phyloP scores from a whole-genome alignment of 768 basidiomycete genomes.

The Mycena olivaceomarginata region DNA sequence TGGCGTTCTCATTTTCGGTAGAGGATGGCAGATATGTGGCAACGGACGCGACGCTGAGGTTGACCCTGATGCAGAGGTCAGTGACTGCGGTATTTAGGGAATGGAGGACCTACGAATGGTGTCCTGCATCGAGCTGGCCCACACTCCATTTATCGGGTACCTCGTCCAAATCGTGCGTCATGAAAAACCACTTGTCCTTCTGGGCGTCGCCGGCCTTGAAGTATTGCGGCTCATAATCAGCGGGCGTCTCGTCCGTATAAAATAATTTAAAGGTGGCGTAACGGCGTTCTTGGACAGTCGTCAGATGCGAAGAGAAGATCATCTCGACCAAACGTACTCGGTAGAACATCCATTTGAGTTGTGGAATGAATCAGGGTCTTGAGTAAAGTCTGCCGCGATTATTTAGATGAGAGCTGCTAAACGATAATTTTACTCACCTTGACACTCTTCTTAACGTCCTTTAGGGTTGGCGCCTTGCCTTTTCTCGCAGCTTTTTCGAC shows the following conservation, averaged over 20 bases:
- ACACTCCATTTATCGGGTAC: conserved; percentile 84
- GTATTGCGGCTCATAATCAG: conserved; percentile 89
- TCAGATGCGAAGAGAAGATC: conserved; percentile 13
- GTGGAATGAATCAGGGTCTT: conserved; percentile 89
- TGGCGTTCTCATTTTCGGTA: conserved; percentile 73
- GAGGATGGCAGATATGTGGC: conserved; percentile 83
- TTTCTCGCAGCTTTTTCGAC: conserved; percentile 74
- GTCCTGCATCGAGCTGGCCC: conserved; percentile 81
- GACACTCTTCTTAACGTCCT: conserved; percentile 88
- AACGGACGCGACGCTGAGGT: conserved; percentile 83
- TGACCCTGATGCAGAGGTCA: conserved; percentile 67
- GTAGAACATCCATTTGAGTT: conserved; percentile 86
- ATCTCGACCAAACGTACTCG: conserved; percentile 69
- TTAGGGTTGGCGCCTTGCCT: conserved; percentile 82
- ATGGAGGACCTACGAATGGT: conserved; percentile 75
- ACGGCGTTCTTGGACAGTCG: conserved; percentile 73
- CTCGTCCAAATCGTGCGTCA: conserved; percentile 84
- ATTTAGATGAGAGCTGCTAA: conserved; percentile 1
- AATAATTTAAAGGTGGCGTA: conserved; percentile 94
- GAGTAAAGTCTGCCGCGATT: conserved; percentile 73
- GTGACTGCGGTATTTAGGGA: conserved; percentile 12
- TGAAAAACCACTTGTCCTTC: conserved; percentile 88
- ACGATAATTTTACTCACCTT: conserved; percentile 67
- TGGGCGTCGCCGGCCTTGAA: conserved; percentile 84
- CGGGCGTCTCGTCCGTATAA: conserved; percentile 87